Base-by-base conservation (phyloP, 805 yeast species). In the Zygoascus biomembranicola region DNA sequence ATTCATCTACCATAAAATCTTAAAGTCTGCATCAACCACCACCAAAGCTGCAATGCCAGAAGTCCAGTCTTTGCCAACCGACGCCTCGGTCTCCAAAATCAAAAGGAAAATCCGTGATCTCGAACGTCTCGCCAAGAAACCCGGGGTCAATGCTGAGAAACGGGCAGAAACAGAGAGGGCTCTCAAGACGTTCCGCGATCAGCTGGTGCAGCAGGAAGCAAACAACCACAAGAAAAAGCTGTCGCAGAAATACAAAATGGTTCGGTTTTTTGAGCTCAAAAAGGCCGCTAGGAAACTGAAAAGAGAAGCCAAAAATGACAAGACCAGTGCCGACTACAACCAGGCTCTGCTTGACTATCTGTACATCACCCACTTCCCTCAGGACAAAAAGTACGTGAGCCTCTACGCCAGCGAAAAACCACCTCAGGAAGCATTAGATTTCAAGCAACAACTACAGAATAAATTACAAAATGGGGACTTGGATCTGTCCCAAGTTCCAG, bases 51-150 rank as follows among this genome's bases (percentile, higher is more conserved):
- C 16, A 35, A 42, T 42, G 44, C 44, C 44, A 18, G 44, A 42
- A 42, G 54, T 58, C 44, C 45, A 49, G 16, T 45, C 49, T 2
- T 47, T 58, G 13, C 37, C 43, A 5, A 46, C 19, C 31, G 26
- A 23, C 13, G 55, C 55, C 16, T 61, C 61, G 1, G 57, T 66
- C 19, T 59, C 86, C 43, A 85, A 84, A 61, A 77, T 89, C 58
- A 87, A 82, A 69, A 89, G 85, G 74, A 86, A 85, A 70, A 87
- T 92, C 57, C 81, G 98, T 72, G 96, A 92, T 66, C 75, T 89
- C 41, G 84, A 85, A 62, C 77, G 97, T 61, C 71, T 87, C 18
- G 72, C 92, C 55, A 63, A 74, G 53, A 74, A 73, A 61, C 84
- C 88, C 14, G 80, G 82, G 26, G 69, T 80, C 16, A 85, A 84